phyloP scores from a whole-genome alignment of 768 basidiomycete genomes.

The Sporobolomyces roseus region DNA sequence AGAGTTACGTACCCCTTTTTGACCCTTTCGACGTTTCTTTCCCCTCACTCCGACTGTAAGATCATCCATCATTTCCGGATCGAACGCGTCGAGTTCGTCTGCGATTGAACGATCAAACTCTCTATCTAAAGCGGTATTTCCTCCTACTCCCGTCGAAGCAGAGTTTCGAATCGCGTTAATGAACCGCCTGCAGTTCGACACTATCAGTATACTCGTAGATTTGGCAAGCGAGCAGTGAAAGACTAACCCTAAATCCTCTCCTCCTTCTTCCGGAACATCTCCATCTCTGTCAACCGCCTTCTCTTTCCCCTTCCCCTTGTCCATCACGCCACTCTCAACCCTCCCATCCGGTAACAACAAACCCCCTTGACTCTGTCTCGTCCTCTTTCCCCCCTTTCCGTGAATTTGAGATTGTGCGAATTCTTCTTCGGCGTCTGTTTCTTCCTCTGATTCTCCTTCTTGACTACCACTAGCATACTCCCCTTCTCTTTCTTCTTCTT shows the following conservation, averaged over 20 bases:
- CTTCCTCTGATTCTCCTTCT: conserved; percentile 14
- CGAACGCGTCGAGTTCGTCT: conserved; percentile 66
- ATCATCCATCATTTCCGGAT: conserved; percentile 43
- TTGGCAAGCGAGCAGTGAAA: background rate
- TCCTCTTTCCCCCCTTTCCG: background rate
- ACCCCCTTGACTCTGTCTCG: background rate
- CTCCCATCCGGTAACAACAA: background rate
- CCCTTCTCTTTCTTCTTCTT: background rate
- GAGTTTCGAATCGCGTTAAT: conserved; percentile 42
- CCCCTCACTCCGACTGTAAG: conserved; percentile 29
- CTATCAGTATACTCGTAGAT: too few relatives aligned
- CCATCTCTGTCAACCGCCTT: conserved; percentile 21
- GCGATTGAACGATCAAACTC: conserved; percentile 70
- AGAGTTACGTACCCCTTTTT: conserved; percentile 6
- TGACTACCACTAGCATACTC: background rate
- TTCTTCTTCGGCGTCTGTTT: conserved; percentile 38
- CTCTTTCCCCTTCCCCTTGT: conserved; percentile 15
- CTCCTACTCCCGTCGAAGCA: conserved; percentile 46
- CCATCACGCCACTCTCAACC: background rate
- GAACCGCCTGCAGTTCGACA: conserved; percentile 28
- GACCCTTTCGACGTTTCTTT: conserved; percentile 20
- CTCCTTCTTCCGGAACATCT: conserved; percentile 2
- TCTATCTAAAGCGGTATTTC: conserved; percentile 56
- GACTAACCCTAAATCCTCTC: conserved; percentile 36
- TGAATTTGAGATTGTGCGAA: background rate